A percentile compares a stretch with the other conserved stretches of the same genome.
Conservation (phyloP, 2,329 filamentous ascomycete species). For the Metarhizium album region DNA sequence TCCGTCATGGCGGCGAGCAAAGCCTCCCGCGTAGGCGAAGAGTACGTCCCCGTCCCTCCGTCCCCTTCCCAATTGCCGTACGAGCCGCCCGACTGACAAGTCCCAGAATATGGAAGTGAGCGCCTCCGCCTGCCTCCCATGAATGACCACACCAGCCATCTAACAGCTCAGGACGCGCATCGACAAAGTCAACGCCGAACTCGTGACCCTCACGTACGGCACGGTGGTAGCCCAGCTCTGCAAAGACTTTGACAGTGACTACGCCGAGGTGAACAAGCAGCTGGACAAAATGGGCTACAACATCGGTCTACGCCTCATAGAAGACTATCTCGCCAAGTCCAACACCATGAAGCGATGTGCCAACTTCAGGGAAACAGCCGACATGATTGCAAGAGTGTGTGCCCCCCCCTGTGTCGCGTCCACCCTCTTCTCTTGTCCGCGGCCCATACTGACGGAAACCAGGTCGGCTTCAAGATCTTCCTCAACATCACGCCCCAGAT, state of each 20-base stretch:
- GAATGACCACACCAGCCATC: slow-evolving; percentile 7
- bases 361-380: slow-evolving; percentile 92
- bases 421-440: neutral
- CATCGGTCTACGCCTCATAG: slow-evolving; percentile 88
- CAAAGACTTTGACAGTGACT: slow-evolving; percentile 91
- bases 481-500: slow-evolving; percentile 90
- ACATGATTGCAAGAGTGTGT: slow-evolving; percentile 86
- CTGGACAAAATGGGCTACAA: slow-evolving; percentile 99
- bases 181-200: slow-evolving; percentile 95
- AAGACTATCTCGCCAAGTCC: slow-evolving; percentile 95
- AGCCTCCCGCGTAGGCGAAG: slow-evolving; percentile 50
- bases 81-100: slow-evolving; percentile 21
- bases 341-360: slow-evolving; percentile 78
- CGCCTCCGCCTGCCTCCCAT: slow-evolving; percentile 10
- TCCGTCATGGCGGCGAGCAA: slow-evolving; percentile 46
- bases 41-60: slow-evolving; percentile 32
- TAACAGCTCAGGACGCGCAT: slow-evolving; percentile 63
- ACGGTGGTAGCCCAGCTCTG: slow-evolving; percentile 95
- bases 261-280: slow-evolving; percentile 92
- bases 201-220: slow-evolving; percentile 94
- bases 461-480: slow-evolving; percentile 99
- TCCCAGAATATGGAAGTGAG: slow-evolving; percentile 88
- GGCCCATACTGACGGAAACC: slow-evolving; percentile 11
- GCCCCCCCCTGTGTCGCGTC: too few species aligned
- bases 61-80: too few species aligned